Conservation (phyloP, 495 filamentous ascomycete genomes). For the Penicillium angulare region DNA sequence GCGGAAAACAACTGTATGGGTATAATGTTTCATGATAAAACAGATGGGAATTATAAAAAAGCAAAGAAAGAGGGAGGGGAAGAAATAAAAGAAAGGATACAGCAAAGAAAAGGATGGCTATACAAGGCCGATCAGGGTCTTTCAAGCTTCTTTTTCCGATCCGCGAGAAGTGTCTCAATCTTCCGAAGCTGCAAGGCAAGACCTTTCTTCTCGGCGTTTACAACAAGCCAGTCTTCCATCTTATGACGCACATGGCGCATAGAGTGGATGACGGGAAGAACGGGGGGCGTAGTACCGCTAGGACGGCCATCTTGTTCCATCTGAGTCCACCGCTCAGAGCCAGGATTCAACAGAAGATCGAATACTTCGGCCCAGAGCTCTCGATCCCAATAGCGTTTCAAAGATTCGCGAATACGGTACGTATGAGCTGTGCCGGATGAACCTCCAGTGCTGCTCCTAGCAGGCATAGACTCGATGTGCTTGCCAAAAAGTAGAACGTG, state of each 20-base stretch:
- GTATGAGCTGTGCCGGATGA: slow-evolving; percentile 33
- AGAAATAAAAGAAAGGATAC: neutral
- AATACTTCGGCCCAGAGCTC: slow-evolving; percentile 86
- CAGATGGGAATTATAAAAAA: neutral
- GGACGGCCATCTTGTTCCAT: slow-evolving; percentile 36
- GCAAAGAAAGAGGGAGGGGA: neutral
- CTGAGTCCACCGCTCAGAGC: slow-evolving; percentile 43
- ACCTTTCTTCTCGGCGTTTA: slow-evolving; percentile 75
- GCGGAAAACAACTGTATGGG: neutral
- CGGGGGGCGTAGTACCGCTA: neutral
- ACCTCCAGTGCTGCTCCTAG: slow-evolving; percentile 30
- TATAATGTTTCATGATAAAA: neutral
- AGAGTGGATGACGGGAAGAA: slow-evolving; percentile 58
- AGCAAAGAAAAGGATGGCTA: too few species aligned
- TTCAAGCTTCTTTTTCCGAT: slow-evolving; percentile 59
- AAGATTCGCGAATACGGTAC: slow-evolving; percentile 67
- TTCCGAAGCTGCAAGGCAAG: slow-evolving; percentile 56
- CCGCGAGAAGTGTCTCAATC: slow-evolving; percentile 66
- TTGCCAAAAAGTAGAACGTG: slow-evolving; percentile 88
- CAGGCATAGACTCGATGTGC: slow-evolving; percentile 80
- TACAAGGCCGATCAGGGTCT: slow-evolving; percentile 12
- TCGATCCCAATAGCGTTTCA: slow-evolving; percentile 95
- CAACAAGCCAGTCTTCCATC: slow-evolving; percentile 86
- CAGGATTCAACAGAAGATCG: slow-evolving; percentile 83
- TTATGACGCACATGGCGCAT: slow-evolving; percentile 63